Percentiles rank a stretch among this genome's conserved stretches.
phyloP scores from a whole-genome alignment of 1,139 yeast genomes.

The Candida sojae region DNA sequence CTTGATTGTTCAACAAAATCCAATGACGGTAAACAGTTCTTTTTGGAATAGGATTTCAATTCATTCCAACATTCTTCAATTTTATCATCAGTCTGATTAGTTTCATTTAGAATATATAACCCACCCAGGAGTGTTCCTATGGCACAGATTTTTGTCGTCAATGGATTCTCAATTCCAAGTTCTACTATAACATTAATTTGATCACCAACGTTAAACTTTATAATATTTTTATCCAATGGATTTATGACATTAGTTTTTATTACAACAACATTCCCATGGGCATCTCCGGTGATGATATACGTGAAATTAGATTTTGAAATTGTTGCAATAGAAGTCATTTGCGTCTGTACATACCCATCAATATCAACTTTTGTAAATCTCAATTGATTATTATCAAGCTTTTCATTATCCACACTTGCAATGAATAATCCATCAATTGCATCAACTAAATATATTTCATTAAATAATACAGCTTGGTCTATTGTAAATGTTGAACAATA shows the following conservation, averaged over 20 bases:
- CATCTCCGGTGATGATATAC: constrained; percentile 26
- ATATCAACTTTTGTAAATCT: not conserved
- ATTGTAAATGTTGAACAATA: constrained; percentile 5
- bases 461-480: constrained; percentile 1
- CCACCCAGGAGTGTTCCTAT: constrained; percentile 43
- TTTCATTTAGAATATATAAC: constrained; percentile 19
- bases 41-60: not conserved
- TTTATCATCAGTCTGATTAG: constrained; percentile 9
- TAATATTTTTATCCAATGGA: constrained; percentile 2
- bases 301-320: not conserved
- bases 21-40: not conserved
- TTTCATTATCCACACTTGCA: not conserved
- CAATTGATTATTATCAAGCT: not conserved
- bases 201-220: constrained; percentile 30
- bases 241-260: not conserved
- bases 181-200: constrained; percentile 28
- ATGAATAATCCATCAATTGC: constrained; percentile 6
- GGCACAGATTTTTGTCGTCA: constrained; percentile 17
- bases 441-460: constrained; percentile 6
- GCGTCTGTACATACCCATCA: not conserved
- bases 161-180: constrained; percentile 2
- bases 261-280: constrained; percentile 31
- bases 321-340: not conserved
- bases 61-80: constrained; percentile 19
- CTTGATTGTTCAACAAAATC: not conserved